phyloP scores from a whole-genome alignment of 768 basidiomycete genomes.

The Gloeopeniophorella convolvens region DNA sequence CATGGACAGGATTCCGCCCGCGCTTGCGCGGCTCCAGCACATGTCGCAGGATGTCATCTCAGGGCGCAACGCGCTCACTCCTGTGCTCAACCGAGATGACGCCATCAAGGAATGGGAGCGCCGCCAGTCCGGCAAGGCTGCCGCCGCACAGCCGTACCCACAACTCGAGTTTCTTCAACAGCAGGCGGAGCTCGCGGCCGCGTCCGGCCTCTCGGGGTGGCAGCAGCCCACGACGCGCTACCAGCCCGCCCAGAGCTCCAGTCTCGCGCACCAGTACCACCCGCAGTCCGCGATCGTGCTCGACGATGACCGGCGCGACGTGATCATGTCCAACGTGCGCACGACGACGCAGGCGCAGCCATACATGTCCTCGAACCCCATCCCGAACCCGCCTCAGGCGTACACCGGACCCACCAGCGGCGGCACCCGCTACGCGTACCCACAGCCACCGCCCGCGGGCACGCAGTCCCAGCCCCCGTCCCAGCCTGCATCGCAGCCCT shows the following conservation, averaged over 20 bases:
- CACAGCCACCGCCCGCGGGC: conserved; percentile 17
- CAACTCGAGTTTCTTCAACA: conserved; percentile 90
- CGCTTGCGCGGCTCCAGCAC: conserved; percentile 81
- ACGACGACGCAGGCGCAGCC: conserved; percentile 42
- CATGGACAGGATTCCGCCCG: conserved; percentile 91
- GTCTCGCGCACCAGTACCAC: conserved; percentile 60
- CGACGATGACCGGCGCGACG: conserved; percentile 67
- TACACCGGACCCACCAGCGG: conserved; percentile 49
- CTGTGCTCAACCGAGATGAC: conserved; percentile 92
- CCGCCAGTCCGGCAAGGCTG: conserved; percentile 66
- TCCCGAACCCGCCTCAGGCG: conserved; percentile 71
- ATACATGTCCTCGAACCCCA: conserved; percentile 37
- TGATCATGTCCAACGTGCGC: conserved; percentile 76
- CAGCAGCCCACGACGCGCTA: conserved; percentile 34
- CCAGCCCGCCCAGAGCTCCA: conserved; percentile 56
- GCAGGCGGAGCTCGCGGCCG: conserved; percentile 77
- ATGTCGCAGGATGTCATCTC: conserved; percentile 81
- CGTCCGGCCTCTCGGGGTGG: conserved; percentile 58
- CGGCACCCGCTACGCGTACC: conserved; percentile 59
- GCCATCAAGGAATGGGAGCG: conserved; percentile 96
- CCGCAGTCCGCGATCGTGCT: conserved; percentile 56
- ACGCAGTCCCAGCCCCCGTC: conserved; percentile 28
- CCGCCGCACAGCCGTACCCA: conserved; percentile 73
- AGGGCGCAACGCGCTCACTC: conserved; percentile 80
- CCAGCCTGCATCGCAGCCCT: too few relatives aligned